These are phyloP conservation scores for Aspergillus uvarum DNA, from an alignment of 2,329 filamentous ascomycete species.

Conservation along the genomic window DNA sequence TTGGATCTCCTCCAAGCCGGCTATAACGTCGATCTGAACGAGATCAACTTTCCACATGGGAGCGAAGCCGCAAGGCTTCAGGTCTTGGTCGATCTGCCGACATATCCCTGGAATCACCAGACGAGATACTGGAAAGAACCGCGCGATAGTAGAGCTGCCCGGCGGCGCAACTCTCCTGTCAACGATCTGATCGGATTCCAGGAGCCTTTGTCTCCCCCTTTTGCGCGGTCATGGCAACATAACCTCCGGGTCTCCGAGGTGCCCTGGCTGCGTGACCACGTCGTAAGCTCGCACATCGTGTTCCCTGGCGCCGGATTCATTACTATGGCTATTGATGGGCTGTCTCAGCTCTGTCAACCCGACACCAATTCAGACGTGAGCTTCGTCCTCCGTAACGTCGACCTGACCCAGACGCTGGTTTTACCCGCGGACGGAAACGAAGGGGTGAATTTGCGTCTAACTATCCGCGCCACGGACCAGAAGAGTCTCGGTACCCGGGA, in stretches of 20 bases:
- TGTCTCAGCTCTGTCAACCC: no score
- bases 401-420: no score
- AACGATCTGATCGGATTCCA: background rate
- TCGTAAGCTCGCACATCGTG: constrained; percentile 28
- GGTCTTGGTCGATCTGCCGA: constrained; percentile 14
- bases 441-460: no score
- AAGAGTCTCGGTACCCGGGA: no score
- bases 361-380: no score
- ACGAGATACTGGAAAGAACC: constrained; percentile 15
- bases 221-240: constrained; percentile 18
- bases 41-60: constrained; percentile 6
- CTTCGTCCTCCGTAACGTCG: no score
- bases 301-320: constrained; percentile 32
- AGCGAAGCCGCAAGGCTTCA: background rate
- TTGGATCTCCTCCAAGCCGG: constrained; percentile 9
- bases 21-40: constrained; percentile 3
- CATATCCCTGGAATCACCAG: constrained; percentile 21
- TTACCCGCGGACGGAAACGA: no score
- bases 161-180: constrained; percentile 8
- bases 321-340: constrained; percentile 23
- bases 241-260: constrained; percentile 25
- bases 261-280: constrained; percentile 36
- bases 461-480: no score
- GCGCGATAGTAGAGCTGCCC: constrained; percentile 15
- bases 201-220: constrained; percentile 22